Evolutionary conservation across 2,329 filamentous ascomycete genomes (phyloP).

Genomic region (Sporothrix sp.): DNA sequence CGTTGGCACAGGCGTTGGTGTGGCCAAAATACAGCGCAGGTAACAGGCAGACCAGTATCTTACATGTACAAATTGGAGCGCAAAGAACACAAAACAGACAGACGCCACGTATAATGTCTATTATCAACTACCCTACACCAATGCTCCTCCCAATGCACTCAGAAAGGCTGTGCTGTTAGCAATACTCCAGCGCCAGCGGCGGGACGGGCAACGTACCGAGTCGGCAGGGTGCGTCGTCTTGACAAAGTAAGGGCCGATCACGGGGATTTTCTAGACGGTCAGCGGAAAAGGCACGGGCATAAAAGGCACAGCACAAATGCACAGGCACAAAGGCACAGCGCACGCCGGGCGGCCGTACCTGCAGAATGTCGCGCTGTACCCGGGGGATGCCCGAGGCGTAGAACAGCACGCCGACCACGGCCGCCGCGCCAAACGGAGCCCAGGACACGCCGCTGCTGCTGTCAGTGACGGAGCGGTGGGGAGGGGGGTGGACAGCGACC

Average conservation of each 20-base stretch:
- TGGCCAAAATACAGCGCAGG: no score
- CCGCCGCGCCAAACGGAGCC: slow-evolving; percentile 48
- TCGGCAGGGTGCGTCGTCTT: slow-evolving; percentile 49
- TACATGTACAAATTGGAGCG: no score
- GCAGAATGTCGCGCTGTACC: slow-evolving; percentile 49
- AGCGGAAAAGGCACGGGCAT: no score
- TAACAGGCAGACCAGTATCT: no score
- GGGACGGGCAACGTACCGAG: slow-evolving; percentile 41
- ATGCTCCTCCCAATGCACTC: not conserved
- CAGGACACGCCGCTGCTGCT: no score
- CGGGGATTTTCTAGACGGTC: slow-evolving; percentile 44
- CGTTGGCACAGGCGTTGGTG: no score
- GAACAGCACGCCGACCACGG: slow-evolving; percentile 48
- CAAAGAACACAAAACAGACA: not conserved
- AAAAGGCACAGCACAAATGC: no score
- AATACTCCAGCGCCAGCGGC: not conserved
- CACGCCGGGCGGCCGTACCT: no score
- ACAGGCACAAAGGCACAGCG: no score
- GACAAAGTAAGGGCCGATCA: slow-evolving; percentile 41
- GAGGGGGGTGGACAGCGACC: not conserved
- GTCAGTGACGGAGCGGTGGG: slow-evolving; percentile 46
- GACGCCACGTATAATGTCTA: no score
- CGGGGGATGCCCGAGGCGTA: slow-evolving; percentile 53
- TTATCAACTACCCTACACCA: no score
- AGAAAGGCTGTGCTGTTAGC: slow-evolving; percentile 5